A percentile compares a stretch with the other conserved stretches of the same genome.
Evolutionary conservation across 2,329 filamentous ascomycete genomes (phyloP).

Genomic region (Xylaria sp.): DNA sequence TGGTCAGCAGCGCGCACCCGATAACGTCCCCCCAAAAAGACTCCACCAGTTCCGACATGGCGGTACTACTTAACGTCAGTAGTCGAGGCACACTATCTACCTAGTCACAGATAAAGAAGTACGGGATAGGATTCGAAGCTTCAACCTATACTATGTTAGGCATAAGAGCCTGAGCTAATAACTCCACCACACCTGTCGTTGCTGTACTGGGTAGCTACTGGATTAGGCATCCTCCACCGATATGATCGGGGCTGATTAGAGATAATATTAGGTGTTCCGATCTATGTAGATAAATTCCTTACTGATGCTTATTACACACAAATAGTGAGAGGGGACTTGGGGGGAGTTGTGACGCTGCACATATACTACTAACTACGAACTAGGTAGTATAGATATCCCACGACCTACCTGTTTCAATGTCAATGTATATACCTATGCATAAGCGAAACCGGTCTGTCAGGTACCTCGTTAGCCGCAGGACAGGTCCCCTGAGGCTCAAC

Average conservation of each 20-base stretch:
- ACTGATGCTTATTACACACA: constrained; percentile 28
- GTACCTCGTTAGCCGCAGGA: constrained; percentile 10
- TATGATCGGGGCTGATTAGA: constrained; percentile 6
- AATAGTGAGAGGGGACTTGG: neutral
- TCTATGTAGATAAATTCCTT: neutral
- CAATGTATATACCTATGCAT: neutral
- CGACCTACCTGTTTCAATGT: neutral
- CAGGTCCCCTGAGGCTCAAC: constrained; percentile 14
- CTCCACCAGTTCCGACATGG: constrained; percentile 30
- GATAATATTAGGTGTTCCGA: neutral
- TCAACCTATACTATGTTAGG: neutral
- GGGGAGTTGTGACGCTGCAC: neutral
- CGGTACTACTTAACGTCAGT: constrained; percentile 14
- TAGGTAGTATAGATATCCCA: neutral
- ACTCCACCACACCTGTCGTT: constrained; percentile 3
- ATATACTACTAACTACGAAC: neutral
- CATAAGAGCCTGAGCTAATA: neutral
- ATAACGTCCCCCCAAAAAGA: neutral
- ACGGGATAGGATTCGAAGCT: neutral
- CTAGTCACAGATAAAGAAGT: constrained; percentile 5
- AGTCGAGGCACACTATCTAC: neutral
- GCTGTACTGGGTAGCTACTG: neutral
- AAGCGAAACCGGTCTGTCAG: constrained; percentile 1
- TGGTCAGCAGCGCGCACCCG: neutral
- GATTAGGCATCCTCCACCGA: constrained; percentile 10